A percentile compares a stretch with the other conserved stretches of the same genome.
These are phyloP conservation scores for Sphaceloma murrayae DNA, from an alignment of 2,329 filamentous ascomycete genomes.

Conservation along the genomic window DNA sequence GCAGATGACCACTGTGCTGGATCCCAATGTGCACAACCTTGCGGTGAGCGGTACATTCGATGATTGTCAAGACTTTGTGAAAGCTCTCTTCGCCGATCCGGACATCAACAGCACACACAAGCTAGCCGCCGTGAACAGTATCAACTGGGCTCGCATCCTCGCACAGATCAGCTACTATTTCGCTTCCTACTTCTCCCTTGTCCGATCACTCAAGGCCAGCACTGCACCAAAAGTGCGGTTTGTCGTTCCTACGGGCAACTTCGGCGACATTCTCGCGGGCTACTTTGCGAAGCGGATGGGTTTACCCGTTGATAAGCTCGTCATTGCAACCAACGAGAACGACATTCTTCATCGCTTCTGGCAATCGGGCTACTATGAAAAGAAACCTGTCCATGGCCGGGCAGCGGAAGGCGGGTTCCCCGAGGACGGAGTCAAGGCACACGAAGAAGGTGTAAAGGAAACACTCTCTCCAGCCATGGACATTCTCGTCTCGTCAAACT, in stretches of 20 bases:
- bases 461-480: slow-evolving; percentile 96
- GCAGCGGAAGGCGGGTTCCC: slow-evolving; percentile 47
- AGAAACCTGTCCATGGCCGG: slow-evolving; percentile 55
- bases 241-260: slow-evolving; percentile 91
- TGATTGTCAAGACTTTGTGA: slow-evolving; percentile 95
- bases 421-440: slow-evolving; percentile 51
- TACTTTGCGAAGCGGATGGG: slow-evolving; percentile 91
- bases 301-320: slow-evolving; percentile 74
- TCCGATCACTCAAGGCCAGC: slow-evolving; percentile 47
- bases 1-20: slow-evolving; percentile 91
- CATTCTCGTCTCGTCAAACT: slow-evolving; percentile 91
- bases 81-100: slow-evolving; percentile 78
- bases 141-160: slow-evolving; percentile 91
- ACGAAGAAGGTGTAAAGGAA: slow-evolving; percentile 70
- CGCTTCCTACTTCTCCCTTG: slow-evolving; percentile 80
- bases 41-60: slow-evolving; percentile 87
- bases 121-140: slow-evolving; percentile 89
- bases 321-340: slow-evolving; percentile 94
- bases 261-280: slow-evolving; percentile 86
- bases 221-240: slow-evolving; percentile 59
- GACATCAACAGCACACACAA: slow-evolving; percentile 74
- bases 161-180: slow-evolving; percentile 98
- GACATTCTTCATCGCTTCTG: slow-evolving; percentile 95
- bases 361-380: slow-evolving; percentile 82
- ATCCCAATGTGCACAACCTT: slow-evolving; percentile 86